phyloP scores from a whole-genome alignment of 495 filamentous ascomycete genomes.

The Aspergillus ostianus region DNA sequence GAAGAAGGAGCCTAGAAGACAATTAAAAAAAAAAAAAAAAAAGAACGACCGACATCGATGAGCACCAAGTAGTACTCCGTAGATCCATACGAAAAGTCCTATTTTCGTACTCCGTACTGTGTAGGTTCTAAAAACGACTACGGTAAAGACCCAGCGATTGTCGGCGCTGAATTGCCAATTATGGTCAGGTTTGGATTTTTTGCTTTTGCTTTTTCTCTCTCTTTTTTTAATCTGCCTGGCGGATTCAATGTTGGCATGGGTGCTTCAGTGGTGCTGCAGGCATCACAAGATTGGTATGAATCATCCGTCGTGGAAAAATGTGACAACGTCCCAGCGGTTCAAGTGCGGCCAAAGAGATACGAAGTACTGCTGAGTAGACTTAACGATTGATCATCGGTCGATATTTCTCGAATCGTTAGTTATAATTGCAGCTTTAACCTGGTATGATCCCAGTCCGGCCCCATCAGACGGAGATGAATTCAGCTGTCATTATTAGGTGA shows the following conservation, averaged over 20 bases:
- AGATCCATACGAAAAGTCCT: background rate
- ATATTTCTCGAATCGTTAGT: background rate
- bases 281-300: background rate
- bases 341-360: background rate
- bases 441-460: background rate
- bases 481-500: background rate
- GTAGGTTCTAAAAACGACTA: background rate
- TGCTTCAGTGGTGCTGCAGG: background rate
- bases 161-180: background rate
- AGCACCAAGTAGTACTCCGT: background rate
- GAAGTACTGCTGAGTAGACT: background rate
- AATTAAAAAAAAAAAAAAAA: background rate
- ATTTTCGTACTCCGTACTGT: background rate
- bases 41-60: background rate
- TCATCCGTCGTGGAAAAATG: background rate
- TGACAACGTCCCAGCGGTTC: background rate
- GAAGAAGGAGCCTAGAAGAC: slow-evolving; percentile 7
- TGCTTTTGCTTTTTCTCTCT: background rate
- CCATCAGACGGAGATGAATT: background rate
- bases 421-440: background rate
- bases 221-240: background rate
- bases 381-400: background rate
- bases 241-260: background rate
- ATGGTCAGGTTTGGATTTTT: background rate
- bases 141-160: background rate